Evolutionary conservation across 2,329 filamentous ascomycete species (phyloP).

Genomic region (Colletotrichum sp.): DNA sequence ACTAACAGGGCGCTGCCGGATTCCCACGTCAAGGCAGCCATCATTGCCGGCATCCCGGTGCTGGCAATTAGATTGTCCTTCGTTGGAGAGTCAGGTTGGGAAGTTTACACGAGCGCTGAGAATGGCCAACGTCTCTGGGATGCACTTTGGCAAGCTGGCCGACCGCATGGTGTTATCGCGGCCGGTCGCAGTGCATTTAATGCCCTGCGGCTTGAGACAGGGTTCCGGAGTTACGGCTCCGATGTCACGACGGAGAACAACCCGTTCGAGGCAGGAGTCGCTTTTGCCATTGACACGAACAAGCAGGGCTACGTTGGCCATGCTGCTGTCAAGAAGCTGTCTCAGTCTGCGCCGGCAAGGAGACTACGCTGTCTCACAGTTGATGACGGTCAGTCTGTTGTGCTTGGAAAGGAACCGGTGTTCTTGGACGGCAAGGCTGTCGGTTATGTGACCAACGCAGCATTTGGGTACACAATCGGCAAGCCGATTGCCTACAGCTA

Average conservation of each 20-base stretch:
- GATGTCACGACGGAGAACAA: slow-evolving; percentile 68
- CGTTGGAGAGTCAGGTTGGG: slow-evolving; percentile 67
- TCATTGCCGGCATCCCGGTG: slow-evolving; percentile 61
- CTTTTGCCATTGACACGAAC: slow-evolving; percentile 48
- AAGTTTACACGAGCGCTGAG: slow-evolving; percentile 65
- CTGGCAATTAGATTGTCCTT: slow-evolving; percentile 61
- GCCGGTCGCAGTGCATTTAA: slow-evolving; percentile 64
- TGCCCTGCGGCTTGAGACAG: slow-evolving; percentile 63
- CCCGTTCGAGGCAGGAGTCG: slow-evolving; percentile 63
- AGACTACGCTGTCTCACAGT: slow-evolving; percentile 56
- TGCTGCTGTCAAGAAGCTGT: slow-evolving; percentile 47
- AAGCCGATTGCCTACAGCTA: slow-evolving; percentile 66
- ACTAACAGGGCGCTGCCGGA: slow-evolving; percentile 51
- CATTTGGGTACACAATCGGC: slow-evolving; percentile 63
- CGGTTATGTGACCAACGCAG: slow-evolving; percentile 66
- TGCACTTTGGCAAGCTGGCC: slow-evolving; percentile 57
- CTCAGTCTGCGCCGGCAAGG: slow-evolving; percentile 33
- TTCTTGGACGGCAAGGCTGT: slow-evolving; percentile 49
- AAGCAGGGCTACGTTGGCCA: slow-evolving; percentile 59
- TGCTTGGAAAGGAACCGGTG: slow-evolving; percentile 68
- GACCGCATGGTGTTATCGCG: slow-evolving; percentile 59
- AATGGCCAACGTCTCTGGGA: slow-evolving; percentile 65
- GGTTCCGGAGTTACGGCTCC: slow-evolving; percentile 59
- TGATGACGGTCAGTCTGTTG: slow-evolving; percentile 60
- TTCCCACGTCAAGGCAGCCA: slow-evolving; percentile 51